Percentiles rank a stretch among this genome's conserved stretches.
Evolutionary conservation across 2,329 filamentous ascomycete species (phyloP).

Genomic region (Apiospora arundinis): DNA sequence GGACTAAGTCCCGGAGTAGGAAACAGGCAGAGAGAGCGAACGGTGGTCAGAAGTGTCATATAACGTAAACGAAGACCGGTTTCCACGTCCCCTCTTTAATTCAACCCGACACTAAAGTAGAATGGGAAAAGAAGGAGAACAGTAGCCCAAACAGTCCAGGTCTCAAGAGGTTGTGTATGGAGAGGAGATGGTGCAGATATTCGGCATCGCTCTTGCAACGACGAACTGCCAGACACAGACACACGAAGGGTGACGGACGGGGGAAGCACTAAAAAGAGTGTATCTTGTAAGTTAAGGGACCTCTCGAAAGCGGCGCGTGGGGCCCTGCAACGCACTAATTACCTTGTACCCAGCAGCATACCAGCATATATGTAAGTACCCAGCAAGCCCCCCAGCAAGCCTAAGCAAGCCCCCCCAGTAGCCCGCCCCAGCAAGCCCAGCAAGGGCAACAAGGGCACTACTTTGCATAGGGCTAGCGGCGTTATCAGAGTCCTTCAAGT

Average conservation of each 20-base stretch:
- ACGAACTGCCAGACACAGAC: conserved; percentile 3
- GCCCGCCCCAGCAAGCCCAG: not conserved
- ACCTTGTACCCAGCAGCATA: conserved; percentile 1
- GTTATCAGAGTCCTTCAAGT: not conserved
- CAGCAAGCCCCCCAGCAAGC: not conserved
- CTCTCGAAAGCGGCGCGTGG: conserved; percentile 13
- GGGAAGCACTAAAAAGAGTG: conserved; percentile 7
- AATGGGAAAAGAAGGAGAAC: conserved; percentile 6
- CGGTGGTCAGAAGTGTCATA: conserved; percentile 1
- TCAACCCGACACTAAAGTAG: not conserved
- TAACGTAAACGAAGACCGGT: conserved; percentile 5
- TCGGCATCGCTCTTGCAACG: not conserved
- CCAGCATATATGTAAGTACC: not conserved
- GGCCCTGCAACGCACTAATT: conserved; percentile 14
- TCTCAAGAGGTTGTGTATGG: conserved; percentile 9
- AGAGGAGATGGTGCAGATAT: conserved; percentile 8
- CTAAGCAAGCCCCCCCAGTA: not conserved
- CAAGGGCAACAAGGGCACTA: not conserved
- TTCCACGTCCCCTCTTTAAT: conserved; percentile 1
- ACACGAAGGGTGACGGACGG: conserved; percentile 16
- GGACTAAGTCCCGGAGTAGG: conserved; percentile 8
- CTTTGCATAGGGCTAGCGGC: conserved; percentile 16
- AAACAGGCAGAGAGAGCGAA: conserved; percentile 14
- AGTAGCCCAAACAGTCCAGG: conserved; percentile 4
- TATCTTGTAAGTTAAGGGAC: conserved; percentile 15